These are phyloP conservation scores for Verticillium nubilum DNA, from an alignment of 2,329 filamentous ascomycete genomes.

Conservation along the genomic window DNA sequence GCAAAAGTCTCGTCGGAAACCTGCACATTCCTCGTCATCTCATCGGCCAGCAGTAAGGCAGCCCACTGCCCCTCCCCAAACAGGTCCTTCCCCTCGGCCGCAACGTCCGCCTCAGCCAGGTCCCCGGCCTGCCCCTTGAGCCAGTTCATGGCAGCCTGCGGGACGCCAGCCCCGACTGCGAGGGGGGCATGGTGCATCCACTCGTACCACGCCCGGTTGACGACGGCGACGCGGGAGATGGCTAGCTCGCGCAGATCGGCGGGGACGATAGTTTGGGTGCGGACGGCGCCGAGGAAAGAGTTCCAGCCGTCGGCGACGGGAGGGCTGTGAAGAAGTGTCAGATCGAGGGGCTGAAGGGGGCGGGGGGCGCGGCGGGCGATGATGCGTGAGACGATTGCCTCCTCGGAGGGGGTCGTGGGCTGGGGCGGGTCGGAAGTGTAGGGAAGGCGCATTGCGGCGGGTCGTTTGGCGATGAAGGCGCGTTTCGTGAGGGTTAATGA, in stretches of 20 bases:
- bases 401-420: conserved; percentile 37
- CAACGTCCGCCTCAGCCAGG: conserved; percentile 12
- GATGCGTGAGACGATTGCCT: conserved; percentile 58
- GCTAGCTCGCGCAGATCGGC: conserved; percentile 67
- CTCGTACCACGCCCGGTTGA: conserved; percentile 81
- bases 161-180: conserved; percentile 51
- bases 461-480: conserved; percentile 6
- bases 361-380: conserved; percentile 60
- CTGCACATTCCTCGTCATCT: conserved; percentile 71
- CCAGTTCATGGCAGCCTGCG: conserved; percentile 40
- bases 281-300: conserved; percentile 58
- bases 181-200: conserved; percentile 76
- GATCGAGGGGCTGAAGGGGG: conserved; percentile 69
- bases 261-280: conserved; percentile 44
- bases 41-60: conserved; percentile 69
- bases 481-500: too few species aligned
- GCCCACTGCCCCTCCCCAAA: conserved; percentile 56
- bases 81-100: conserved; percentile 21
- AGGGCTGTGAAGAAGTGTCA: conserved; percentile 69
- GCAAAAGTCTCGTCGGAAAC: conserved; percentile 66
- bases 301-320: conserved; percentile 74
- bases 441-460: conserved; percentile 58
- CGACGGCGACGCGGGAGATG: conserved; percentile 73
- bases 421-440: conserved; percentile 53
- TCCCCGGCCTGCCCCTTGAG: conserved; percentile 26